Evolutionary conservation across 495 filamentous ascomycete species (phyloP), one percentile per base, ranked within the genome.

Genomic region (Ascodesmis nigricans): DNA sequence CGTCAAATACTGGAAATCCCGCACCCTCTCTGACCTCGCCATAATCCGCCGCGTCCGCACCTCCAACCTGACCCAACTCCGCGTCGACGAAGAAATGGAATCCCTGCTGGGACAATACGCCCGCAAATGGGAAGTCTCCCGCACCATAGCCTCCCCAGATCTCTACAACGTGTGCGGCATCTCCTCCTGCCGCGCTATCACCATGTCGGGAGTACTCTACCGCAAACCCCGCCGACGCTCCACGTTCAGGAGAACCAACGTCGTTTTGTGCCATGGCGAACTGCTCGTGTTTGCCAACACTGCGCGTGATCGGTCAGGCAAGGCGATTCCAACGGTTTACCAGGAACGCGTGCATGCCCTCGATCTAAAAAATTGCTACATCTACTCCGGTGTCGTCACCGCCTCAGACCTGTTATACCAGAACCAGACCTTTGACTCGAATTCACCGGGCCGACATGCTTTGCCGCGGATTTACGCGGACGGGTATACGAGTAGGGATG

Each of bases 91-190:
- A 45, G 66, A 73, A 38, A 61, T 65, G 46, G 75, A 80, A 50
- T 70, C 75, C 1, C 51, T 64, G 21, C 49, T 80, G 13, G 75
- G 75, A 7, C 71, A 75, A 43, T 74, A 69, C 44, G 73, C 69
- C 0, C 53, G 58, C 28, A 78, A 78, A 40, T 80, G 75, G 75
- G 75, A 80, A 47, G 72, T 80, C 18, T 67, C 61, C 17, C 60
- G 69, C 38, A 65, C 71, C 1, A 61, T 64, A 36, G 71, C 75
- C 14, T 74, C 66, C 2, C 64, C 73, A 8, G 56, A 67, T 25
- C 47, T 79, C 13, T 76, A 76, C 53, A 73, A 79, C 43, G 63
- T 78, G 52, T 80, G 75, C 50, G 60, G 63, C 6, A 58, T 78
- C 11, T 60, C 67, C 8, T 64, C 62, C 21, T 80, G 75, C 41